phyloP scores from a whole-genome alignment of 768 basidiomycete species.

The Pulveroboletus frians region DNA sequence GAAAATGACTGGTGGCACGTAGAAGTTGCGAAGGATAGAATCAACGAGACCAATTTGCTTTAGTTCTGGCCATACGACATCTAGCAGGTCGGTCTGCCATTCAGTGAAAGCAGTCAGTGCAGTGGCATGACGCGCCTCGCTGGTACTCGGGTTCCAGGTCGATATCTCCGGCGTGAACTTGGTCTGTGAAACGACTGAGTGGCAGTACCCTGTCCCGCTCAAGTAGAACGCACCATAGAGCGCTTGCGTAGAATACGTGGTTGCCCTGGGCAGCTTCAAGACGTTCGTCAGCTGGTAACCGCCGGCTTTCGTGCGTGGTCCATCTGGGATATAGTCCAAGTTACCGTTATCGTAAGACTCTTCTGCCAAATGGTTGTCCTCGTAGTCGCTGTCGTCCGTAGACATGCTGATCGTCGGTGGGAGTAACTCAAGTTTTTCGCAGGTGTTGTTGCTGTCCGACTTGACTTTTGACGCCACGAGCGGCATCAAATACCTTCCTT shows the following conservation, averaged over 20 bases:
- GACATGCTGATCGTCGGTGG: not conserved
- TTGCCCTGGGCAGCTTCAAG: constrained; percentile 51
- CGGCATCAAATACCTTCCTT: not conserved
- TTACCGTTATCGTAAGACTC: constrained; percentile 19
- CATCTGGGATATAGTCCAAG: not conserved
- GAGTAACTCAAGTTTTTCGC: not conserved
- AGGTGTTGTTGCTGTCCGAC: constrained; percentile 3
- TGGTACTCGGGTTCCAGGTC: constrained; percentile 76
- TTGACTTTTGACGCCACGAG: too few relatives aligned
- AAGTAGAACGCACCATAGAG: constrained; percentile 41
- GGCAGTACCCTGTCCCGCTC: not conserved
- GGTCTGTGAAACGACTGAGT: constrained; percentile 39
- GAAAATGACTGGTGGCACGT: constrained; percentile 77
- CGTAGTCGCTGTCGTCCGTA: constrained; percentile 22
- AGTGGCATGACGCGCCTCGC: constrained; percentile 44
- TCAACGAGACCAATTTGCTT: constrained; percentile 77
- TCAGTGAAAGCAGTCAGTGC: not conserved
- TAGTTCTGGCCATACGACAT: constrained; percentile 72
- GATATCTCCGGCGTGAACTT: constrained; percentile 59
- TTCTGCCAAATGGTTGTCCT: constrained; percentile 12
- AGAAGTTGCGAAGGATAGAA: constrained; percentile 73
- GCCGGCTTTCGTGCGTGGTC: constrained; percentile 2
- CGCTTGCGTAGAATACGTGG: constrained; percentile 59
- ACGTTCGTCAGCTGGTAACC: constrained; percentile 38
- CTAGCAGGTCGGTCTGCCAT: constrained; percentile 28